phyloP scores from a whole-genome alignment of 345 rosid genomes.

The Triadica sebifera region DNA sequence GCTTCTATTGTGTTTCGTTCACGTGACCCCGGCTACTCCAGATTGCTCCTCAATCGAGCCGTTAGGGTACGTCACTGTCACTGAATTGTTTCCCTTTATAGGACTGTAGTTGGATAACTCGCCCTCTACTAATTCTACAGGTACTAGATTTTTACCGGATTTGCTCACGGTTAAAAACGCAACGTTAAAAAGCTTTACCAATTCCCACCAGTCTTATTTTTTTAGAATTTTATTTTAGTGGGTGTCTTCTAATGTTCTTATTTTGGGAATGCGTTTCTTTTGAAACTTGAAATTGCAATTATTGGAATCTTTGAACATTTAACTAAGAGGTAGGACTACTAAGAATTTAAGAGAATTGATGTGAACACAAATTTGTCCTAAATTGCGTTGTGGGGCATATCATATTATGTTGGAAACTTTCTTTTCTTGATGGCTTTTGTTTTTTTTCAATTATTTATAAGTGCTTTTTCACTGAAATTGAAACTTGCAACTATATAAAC shows the following conservation, averaged over 20 bases:
- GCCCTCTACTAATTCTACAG: too few species aligned
- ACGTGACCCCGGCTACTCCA: slow-evolving; percentile 32
- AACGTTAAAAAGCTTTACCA: too few species aligned
- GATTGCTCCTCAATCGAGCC: slow-evolving; percentile 36
- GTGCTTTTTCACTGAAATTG: too few species aligned
- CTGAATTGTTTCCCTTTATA: too few species aligned
- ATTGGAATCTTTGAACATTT: slow-evolving; percentile 1
- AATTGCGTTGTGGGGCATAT: not conserved
- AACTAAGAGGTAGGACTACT: not conserved
- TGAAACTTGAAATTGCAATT: not conserved
- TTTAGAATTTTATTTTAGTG: too few species aligned
- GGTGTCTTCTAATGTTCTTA: too few species aligned
- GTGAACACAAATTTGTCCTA: not conserved
- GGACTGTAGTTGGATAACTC: too few species aligned
- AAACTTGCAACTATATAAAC: too few species aligned
- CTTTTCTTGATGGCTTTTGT: not conserved
- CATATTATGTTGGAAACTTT: not conserved
- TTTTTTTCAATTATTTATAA: not conserved
- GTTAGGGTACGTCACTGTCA: slow-evolving; percentile 33
- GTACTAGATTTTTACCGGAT: too few species aligned
- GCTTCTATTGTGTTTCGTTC: slow-evolving; percentile 35
- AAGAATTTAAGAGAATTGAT: slow-evolving; percentile 1
- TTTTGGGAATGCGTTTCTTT: not conserved
- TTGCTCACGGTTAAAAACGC: too few species aligned
- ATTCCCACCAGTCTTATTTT: too few species aligned